Evolutionary conservation across 306 rosid species (phyloP), one percentile per base, ranked within the genome.

Genomic region (Malus domestica): DNA sequence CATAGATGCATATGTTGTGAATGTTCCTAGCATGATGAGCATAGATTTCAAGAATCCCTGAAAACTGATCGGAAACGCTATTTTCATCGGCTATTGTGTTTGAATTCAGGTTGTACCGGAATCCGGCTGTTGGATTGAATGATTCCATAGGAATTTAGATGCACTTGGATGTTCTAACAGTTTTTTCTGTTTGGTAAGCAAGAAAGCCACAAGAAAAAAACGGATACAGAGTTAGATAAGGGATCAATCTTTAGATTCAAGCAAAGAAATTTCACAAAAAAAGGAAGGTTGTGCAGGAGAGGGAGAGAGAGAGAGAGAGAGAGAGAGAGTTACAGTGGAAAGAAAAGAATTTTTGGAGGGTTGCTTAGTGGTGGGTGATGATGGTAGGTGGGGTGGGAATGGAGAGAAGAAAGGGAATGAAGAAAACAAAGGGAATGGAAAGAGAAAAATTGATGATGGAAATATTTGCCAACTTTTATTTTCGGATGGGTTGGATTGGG

Each of bases 1-100:
- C 96, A 70, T 93, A 93, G 82, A 93, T 93, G 77, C 98, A 93
- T 76, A 91, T 89, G 86, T 91, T 93, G 78, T 91, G 98, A 79
- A 93, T 91, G 77, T 93, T 89, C 79, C 89, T 86, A 78, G 98
- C 98, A 83, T 93, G 89, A 73, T 89, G 98, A 72, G 90, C 97
- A 87, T 68, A 89, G 70, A 93, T 84, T 49, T 93, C 98, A 55
- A 93, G 96, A 76, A 84, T 77, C 78, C 93, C 90, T 1, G 88
- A 82, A 67, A 91, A 91, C 35, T 25, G 19, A 25, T 87, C 88
- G 0, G 71, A 79, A 46, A 82, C 96, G 9, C 27, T 83, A 46
- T 79, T 81, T 1, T 15, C 80, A 74, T 74, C 82, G 49, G 51
- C 81, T 60, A 71, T 68, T n/a, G 80, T 49, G 76, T 52, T 75